phyloP scores from a whole-genome alignment of 192 early-diverging fungal genomes.

The Podila epigama region DNA sequence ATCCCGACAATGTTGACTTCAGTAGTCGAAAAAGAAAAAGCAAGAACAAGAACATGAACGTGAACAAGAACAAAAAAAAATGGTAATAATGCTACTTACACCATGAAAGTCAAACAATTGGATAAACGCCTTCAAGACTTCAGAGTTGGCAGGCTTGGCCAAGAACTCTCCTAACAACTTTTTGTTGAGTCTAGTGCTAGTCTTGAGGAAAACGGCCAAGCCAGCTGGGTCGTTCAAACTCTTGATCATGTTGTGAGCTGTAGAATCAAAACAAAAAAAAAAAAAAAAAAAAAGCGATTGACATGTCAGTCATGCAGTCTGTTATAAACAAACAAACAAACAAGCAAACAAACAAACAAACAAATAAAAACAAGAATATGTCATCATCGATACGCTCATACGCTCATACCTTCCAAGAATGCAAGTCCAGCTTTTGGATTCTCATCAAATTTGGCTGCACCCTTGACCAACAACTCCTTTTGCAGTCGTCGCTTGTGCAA shows the following conservation, averaged over 20 bases:
- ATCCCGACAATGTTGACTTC: background rate
- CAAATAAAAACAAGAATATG: background rate
- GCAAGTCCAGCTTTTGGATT: constrained; percentile 85
- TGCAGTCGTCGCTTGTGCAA: constrained; percentile 63
- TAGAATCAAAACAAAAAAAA: constrained; percentile 33
- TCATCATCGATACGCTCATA: background rate
- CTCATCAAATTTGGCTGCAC: constrained; percentile 85
- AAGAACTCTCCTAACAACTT: constrained; percentile 88
- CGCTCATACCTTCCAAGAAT: constrained; percentile 76
- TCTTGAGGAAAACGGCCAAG: constrained; percentile 79
- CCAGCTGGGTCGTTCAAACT: constrained; percentile 58
- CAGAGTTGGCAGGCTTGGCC: constrained; percentile 83
- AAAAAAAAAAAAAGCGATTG: background rate
- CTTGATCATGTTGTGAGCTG: constrained; percentile 50
- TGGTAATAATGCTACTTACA: constrained; percentile 50
- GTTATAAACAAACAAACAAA: too few species aligned
- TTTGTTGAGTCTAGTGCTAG: constrained; percentile 89
- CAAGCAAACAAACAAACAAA: too few species aligned
- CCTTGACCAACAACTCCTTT: constrained; percentile 83
- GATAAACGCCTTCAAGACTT: constrained; percentile 87
- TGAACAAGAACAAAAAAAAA: background rate
- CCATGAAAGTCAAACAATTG: constrained; percentile 87
- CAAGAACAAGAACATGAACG: background rate
- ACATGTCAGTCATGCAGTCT: background rate
- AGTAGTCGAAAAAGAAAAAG: background rate